Percentiles rank a stretch among this genome's conserved stretches.
These are phyloP conservation scores for Trichoderma breve DNA, from an alignment of 2,329 filamentous ascomycete genomes.

Conservation along the genomic window DNA sequence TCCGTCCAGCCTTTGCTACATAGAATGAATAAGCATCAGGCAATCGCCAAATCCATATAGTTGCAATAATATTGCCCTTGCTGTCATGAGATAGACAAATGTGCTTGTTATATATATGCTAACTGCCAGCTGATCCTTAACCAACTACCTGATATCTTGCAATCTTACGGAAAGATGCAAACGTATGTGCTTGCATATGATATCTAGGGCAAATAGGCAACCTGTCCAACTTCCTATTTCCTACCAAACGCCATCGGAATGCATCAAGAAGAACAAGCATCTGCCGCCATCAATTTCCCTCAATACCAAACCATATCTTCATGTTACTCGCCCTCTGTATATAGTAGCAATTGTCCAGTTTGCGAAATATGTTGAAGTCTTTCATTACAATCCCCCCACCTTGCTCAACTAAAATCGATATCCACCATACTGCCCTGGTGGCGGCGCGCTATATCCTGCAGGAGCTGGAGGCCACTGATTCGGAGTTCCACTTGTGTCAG, in stretches of 20 bases:
- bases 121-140: background rate
- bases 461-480: constrained; percentile 32
- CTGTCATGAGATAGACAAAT: background rate
- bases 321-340: background rate
- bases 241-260: constrained; percentile 20
- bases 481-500: constrained; percentile 28
- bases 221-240: constrained; percentile 13
- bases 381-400: background rate
- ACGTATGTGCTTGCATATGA: constrained; percentile 1
- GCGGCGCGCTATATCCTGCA: constrained; percentile 32
- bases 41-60: background rate
- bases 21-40: background rate
- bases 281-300: background rate
- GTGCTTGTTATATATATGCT: background rate
- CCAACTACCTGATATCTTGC: background rate
- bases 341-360: constrained; percentile 7
- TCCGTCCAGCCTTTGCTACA: background rate
- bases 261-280: constrained; percentile 16
- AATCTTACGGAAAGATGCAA: background rate
- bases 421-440: constrained; percentile 38
- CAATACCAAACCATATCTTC: background rate
- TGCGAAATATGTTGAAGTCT: background rate
- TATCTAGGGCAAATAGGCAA: constrained; percentile 14
- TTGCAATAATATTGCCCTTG: background rate
- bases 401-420: constrained; percentile 33